phyloP scores from a whole-genome alignment of 176 grass and related monocot genomes.

The Phyllostachys edulis region DNA sequence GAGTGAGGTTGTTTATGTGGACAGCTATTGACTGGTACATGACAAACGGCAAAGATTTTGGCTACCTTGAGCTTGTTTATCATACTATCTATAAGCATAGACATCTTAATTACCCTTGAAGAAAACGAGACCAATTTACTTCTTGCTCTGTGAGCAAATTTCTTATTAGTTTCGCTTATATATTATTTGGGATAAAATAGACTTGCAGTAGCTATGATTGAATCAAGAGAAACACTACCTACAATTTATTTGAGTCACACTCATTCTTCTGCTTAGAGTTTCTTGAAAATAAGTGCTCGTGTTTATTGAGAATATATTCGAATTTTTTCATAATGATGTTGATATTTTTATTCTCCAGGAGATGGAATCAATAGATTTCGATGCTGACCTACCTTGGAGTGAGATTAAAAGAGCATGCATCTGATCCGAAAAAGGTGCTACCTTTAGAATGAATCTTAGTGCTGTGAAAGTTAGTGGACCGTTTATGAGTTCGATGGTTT shows the following conservation, averaged over 20 bases:
- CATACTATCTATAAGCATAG: not conserved
- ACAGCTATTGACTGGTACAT: not conserved
- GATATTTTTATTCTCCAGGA: slow-evolving; percentile 43
- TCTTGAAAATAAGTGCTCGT: not conserved
- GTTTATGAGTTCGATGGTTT: no score
- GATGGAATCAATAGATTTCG: slow-evolving; percentile 34
- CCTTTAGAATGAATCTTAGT: not conserved
- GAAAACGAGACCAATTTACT: not conserved
- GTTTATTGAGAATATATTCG: not conserved
- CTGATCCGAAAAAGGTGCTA: slow-evolving; percentile 81
- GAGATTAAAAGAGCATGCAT: slow-evolving; percentile 78
- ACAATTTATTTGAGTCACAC: not conserved
- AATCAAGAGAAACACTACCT: not conserved
- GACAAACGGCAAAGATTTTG: not conserved
- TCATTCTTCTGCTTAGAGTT: not conserved
- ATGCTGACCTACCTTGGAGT: slow-evolving; percentile 57
- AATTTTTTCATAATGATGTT: not conserved
- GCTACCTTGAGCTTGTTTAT: not conserved
- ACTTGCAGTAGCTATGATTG: not conserved
- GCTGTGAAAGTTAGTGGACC: no score
- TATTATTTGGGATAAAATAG: not conserved
- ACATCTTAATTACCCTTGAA: not conserved
- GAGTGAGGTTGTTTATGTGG: slow-evolving; percentile 63
- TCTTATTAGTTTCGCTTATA: not conserved
- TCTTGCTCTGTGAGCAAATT: not conserved